Evolutionary conservation across 768 basidiomycete genomes (phyloP), one percentile per base, ranked within the genome.

Genomic region (Mycena kentingensis): DNA sequence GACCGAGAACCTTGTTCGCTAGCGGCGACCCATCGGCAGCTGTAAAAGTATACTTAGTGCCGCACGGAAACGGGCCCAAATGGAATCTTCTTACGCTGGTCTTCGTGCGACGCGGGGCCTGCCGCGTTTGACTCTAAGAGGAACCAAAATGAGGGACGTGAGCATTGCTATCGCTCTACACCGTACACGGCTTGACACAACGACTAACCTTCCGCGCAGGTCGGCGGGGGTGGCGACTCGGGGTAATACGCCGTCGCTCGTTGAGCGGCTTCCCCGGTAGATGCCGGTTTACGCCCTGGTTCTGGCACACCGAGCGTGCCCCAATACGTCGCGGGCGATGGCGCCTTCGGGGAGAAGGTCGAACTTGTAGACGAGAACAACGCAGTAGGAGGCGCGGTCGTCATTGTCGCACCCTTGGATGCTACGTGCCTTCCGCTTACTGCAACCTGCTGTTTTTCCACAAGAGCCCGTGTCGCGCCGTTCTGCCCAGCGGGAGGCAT

Each of bases 401-500:
- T 45, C 8, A 28, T 46, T 15, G 49, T 22, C 26, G 36, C 39
- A 34, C 36, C 44, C 35, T 66, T 26, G 69, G 65, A 1, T 69
- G 67, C 11, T 70, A 68, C 31, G 58, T 67, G 11, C 72, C 66
- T 16, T 61, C 65, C 51, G 68, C 69, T 11, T 12, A 79, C 76
- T 2, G 79, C 80, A 27, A 81, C 70, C 52, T 61, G 72, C 32
- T 70, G 69, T 5, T 77, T 77, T 42, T 75, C 71, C 12, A 66
- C 71, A 15, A 68, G 72, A 54, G 76, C 74, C 28, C 68, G 74
- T 28, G 55, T 69, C n/a, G 71, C 61, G 49, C 78, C 67, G 15
- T 63, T 70, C 43, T 65, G 70, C 29, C 73, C 68, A 1, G 65
- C 71, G 1, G 88, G 85, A 36, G 85, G 77, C 52, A 87, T 72